These are phyloP conservation scores for Phytophthora idaei DNA, from an alignment of 352 stramenopile genomes.

Conservation along the genomic window DNA sequence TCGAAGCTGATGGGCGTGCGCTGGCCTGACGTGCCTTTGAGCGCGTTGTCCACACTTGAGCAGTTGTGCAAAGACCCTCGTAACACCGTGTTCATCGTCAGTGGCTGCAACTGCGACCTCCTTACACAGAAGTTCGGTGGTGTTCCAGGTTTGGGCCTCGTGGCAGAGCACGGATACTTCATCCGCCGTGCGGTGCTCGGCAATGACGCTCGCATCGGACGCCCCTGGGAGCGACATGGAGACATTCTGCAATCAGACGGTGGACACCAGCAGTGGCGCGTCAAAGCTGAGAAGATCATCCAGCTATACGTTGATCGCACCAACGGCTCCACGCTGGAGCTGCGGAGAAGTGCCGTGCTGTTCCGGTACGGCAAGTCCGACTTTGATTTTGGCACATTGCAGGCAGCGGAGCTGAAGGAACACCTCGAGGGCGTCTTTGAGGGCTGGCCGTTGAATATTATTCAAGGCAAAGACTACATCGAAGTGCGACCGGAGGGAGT, in stretches of 20 bases:
- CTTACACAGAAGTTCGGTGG: constrained; percentile 94
- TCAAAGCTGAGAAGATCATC: constrained; percentile 96
- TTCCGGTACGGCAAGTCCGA: constrained; percentile 99
- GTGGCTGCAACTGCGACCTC: constrained; percentile 96
- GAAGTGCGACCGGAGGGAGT: constrained; percentile 97
- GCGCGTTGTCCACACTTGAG: constrained; percentile 84
- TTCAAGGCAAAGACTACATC: constrained; percentile 96
- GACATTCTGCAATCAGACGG: constrained; percentile 66
- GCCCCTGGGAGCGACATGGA: constrained; percentile 73
- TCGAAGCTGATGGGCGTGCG: constrained; percentile 76
- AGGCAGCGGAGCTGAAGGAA: constrained; percentile 97
- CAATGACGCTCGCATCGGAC: constrained; percentile 68
- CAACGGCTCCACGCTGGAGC: constrained; percentile 98
- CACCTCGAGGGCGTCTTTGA: constrained; percentile 95
- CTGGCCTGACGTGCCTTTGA: constrained; percentile 81
- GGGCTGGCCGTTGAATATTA: constrained; percentile 77
- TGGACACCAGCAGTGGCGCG: constrained; percentile 89
- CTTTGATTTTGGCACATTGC: constrained; percentile 97
- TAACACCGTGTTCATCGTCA: constrained; percentile 98
- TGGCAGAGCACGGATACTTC: constrained; percentile 99
- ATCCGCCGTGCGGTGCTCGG: constrained; percentile 74
- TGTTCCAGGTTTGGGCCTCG: constrained; percentile 95
- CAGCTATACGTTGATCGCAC: constrained; percentile 98
- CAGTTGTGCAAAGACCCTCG: constrained; percentile 93
- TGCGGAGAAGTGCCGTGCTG: constrained; percentile 97